Evolutionary conservation across 106 monocot genomes (phyloP), one percentile per base, ranked within the genome.

Genomic region (Dendrobium officinale): DNA sequence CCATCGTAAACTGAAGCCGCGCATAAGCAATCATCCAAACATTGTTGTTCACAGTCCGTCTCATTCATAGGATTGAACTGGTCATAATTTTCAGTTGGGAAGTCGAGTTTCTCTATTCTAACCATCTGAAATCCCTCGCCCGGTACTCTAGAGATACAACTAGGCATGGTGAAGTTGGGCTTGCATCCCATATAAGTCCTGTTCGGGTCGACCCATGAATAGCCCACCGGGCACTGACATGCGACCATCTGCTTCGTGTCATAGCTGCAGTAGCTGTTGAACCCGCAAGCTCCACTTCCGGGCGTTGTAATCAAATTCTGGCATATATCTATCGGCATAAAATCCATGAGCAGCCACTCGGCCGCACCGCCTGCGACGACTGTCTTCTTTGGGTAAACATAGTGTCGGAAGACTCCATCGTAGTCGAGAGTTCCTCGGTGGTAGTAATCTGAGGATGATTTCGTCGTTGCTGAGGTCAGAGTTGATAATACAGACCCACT

Each of bases 351-450:
- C 79, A 27, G 20, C 9, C 64, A 61, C 22, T 18, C 68, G 41
- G 22, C 17, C 17, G 11, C 5, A 2, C 17, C 19, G 2, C 41
- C 67, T 7, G 42, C 27, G 33, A 17, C 5, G 6, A 1, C 51
- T 11, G 73, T 13, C 13, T 3, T 18, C 79, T 27, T 67, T 15
- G 79, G 45, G 45, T 10, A n/a, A 11, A 67, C 56, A 27, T 48
- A 68, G 24, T 79, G 78, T 8, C 78, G 58, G 64, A 79, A 79
- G 20, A 79, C 64, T 9, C 78, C 78, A 9, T 79, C 78, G 40
- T 58, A 19, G 15, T 79, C 78, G 11, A 79, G 40, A 9, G 78
- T 79, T 37, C 27, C 78, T 4, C 64, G 58, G 6, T 61, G 64
- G 42, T 79, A 79, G 64, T 18, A 42, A n/a, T 66, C 61, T 10